phyloP scores from a whole-genome alignment of 2,329 filamentous ascomycete genomes.

The Chrysosporium queenslandicum region DNA sequence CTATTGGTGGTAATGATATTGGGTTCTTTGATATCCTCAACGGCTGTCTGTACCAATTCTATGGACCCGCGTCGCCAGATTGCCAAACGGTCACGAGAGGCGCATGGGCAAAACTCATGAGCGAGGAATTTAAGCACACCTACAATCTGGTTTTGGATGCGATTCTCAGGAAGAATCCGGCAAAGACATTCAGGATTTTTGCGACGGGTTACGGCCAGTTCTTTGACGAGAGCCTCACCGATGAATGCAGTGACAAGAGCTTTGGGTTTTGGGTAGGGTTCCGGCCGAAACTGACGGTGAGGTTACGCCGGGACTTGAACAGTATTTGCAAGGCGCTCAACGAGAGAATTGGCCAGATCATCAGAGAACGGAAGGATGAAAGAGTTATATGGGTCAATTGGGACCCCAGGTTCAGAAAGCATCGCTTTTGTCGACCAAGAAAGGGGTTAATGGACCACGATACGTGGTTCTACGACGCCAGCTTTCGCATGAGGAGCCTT shows the following conservation, averaged over 20 bases:
- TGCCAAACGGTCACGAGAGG: conserved; percentile 9
- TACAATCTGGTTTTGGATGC: conserved; percentile 18
- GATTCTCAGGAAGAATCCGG: conserved; percentile 21
- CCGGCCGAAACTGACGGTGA: conserved; percentile 17
- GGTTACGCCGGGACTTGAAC: conserved; percentile 21
- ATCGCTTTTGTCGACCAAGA: conserved; percentile 23
- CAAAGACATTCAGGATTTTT: conserved; percentile 21
- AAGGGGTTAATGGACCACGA: conserved; percentile 14
- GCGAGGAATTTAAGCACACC: conserved; percentile 16
- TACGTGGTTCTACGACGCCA: conserved; percentile 25
- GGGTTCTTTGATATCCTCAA: conserved; percentile 23
- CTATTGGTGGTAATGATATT: conserved; percentile 22
- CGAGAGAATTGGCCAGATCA: conserved; percentile 20
- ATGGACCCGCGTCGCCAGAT: conserved; percentile 14
- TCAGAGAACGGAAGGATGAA: conserved; percentile 18
- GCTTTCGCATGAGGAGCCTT: conserved; percentile 13
- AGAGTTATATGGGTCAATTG: conserved; percentile 21
- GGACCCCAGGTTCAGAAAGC: conserved; percentile 20
- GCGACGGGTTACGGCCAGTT: conserved; percentile 20
- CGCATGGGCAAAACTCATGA: conserved; percentile 9
- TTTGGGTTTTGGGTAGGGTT: conserved; percentile 16
- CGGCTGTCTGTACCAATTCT: conserved; percentile 23
- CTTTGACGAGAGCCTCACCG: conserved; percentile 19
- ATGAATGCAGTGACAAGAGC: conserved; percentile 15
- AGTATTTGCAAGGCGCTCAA: conserved; percentile 20